Percentiles rank a stretch among this genome's conserved stretches.
phyloP scores from a whole-genome alignment of 768 basidiomycete species.

The Hericium coralloides region DNA sequence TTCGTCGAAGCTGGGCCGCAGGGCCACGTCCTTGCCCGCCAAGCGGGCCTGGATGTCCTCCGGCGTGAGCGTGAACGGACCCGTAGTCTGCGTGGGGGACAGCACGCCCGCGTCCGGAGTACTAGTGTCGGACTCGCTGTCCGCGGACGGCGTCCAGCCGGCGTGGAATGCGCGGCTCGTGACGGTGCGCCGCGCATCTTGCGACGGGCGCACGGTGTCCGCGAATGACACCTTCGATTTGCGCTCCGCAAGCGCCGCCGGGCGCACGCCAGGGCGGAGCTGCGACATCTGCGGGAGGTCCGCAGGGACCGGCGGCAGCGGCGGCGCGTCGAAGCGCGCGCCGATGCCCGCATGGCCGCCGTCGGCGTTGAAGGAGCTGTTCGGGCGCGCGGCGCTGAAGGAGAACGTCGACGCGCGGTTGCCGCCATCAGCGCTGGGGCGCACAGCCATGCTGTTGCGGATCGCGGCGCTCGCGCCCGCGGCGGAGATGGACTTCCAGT shows the following conservation, averaged over 20 bases:
- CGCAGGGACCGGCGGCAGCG: not conserved
- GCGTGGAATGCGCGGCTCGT: slow-evolving; percentile 35
- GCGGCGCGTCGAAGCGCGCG: slow-evolving; percentile 16
- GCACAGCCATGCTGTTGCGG: slow-evolving; percentile 52
- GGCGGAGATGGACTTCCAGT: slow-evolving; percentile 67
- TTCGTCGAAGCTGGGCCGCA: slow-evolving; percentile 40
- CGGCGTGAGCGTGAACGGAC: slow-evolving; percentile 35
- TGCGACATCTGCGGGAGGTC: slow-evolving; percentile 27
- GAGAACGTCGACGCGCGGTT: slow-evolving; percentile 39
- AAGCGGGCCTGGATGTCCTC: slow-evolving; percentile 58
- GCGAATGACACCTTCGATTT: slow-evolving; percentile 65
- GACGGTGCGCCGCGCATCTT: slow-evolving; percentile 33
- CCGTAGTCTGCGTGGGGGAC: slow-evolving; percentile 36
- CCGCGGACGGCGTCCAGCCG: slow-evolving; percentile 33
- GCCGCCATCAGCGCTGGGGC: slow-evolving; percentile 21
- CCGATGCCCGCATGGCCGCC: slow-evolving; percentile 36
- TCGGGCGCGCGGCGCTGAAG: slow-evolving; percentile 45
- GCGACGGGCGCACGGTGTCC: slow-evolving; percentile 41
- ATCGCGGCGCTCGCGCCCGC: slow-evolving; percentile 70
- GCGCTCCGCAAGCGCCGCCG: slow-evolving; percentile 31
- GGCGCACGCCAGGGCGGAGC: slow-evolving; percentile 47
- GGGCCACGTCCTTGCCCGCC: slow-evolving; percentile 23
- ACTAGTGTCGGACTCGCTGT: slow-evolving; percentile 20
- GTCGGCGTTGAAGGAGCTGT: slow-evolving; percentile 35
- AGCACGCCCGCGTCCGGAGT: slow-evolving; percentile 17